Conservation (phyloP, 2,329 filamentous ascomycete species). For the Mariannaea sp. region DNA sequence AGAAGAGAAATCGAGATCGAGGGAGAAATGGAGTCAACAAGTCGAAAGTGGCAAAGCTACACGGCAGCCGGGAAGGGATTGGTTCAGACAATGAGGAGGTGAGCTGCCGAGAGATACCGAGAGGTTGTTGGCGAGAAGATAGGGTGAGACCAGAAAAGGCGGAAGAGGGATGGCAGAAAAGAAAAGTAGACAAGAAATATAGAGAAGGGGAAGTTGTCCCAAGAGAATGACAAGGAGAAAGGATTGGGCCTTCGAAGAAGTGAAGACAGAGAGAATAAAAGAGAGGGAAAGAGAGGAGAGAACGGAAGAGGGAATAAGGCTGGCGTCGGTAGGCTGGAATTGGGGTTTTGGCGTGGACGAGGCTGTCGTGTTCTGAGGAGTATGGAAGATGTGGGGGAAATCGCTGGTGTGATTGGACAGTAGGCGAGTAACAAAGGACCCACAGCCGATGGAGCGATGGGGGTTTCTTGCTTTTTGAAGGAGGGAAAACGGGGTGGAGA, state of each 20-base stretch:
- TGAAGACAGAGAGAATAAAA: constrained; percentile 4
- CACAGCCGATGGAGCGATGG: constrained; percentile 18
- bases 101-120: constrained; percentile 15
- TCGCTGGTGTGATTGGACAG: constrained; percentile 33
- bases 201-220: not conserved
- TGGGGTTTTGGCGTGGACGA: constrained; percentile 36
- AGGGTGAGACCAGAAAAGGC: constrained; percentile 18
- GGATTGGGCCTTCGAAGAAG: constrained; percentile 13
- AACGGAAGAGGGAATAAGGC: constrained; percentile 38
- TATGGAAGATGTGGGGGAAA: constrained; percentile 27
- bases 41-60: constrained; percentile 10
- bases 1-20: constrained; percentile 1
- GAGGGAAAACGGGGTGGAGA: constrained; percentile 17
- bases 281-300: constrained; percentile 18
- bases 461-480: constrained; percentile 18
- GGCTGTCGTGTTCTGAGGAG: constrained; percentile 33
- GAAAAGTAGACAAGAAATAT: constrained; percentile 18
- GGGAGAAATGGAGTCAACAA: not conserved
- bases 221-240: constrained; percentile 13
- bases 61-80: constrained; percentile 17
- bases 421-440: constrained; percentile 31
- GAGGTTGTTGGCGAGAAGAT: constrained; percentile 13
- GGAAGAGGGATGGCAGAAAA: constrained; percentile 17
- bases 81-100: constrained; percentile 18
- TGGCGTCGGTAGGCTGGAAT: constrained; percentile 33